These are phyloP conservation scores for Blastocystis sp. DNA, from an alignment of 352 stramenopile genomes.

Conservation along the genomic window DNA sequence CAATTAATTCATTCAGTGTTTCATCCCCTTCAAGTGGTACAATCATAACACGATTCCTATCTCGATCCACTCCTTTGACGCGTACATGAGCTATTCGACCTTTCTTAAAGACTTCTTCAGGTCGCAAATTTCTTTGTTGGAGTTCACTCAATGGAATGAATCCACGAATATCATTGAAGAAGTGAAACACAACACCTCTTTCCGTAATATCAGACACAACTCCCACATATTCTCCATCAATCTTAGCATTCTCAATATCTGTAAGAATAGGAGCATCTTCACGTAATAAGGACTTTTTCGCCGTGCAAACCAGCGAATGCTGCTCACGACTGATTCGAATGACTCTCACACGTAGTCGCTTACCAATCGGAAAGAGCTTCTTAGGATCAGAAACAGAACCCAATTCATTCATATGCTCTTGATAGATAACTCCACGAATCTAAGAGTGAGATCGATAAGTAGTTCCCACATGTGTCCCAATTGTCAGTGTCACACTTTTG, in stretches of 20 bases:
- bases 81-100: slow-evolving; percentile 3
- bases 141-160: slow-evolving; percentile 7
- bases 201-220: neutral
- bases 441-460: neutral
- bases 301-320: slow-evolving; percentile 43
- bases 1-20: neutral
- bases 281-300: slow-evolving; percentile 2
- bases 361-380: slow-evolving; percentile 20
- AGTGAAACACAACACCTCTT: slow-evolving; percentile 6
- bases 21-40: neutral
- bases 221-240: neutral
- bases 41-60: neutral
- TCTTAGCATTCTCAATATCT: neutral
- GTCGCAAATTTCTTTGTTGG: neutral
- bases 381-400: neutral
- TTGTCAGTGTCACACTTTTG: slow-evolving; percentile 2
- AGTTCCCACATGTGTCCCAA: slow-evolving; percentile 1
- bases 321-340: slow-evolving; percentile 5
- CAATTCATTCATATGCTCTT: slow-evolving; percentile 60
- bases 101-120: neutral
- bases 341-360: slow-evolving; percentile 4
- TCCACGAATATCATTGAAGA: slow-evolving; percentile 42
- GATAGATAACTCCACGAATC: slow-evolving; percentile 37
- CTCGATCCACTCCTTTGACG: neutral
- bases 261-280: slow-evolving; percentile 20